A percentile compares a stretch with the other conserved stretches of the same genome.
Conservation (phyloP, 2,329 filamentous ascomycete genomes). For the Colletotrichum sublineola region DNA sequence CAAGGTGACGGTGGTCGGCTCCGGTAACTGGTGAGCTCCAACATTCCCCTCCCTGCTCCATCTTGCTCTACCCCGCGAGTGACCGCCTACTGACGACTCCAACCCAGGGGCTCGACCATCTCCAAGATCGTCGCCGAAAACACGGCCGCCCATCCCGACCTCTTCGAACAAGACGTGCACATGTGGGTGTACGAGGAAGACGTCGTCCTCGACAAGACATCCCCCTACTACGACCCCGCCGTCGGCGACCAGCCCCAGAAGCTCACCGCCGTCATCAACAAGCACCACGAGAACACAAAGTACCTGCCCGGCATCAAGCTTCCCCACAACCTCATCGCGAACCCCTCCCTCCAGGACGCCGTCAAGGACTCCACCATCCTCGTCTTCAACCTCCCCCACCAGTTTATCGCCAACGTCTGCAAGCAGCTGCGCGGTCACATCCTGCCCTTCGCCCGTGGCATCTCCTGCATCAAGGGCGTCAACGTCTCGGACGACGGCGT, state of each 20-base stretch:
- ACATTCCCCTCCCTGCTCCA: neutral
- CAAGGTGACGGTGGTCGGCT: slow-evolving; percentile 94
- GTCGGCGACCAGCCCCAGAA: slow-evolving; percentile 80
- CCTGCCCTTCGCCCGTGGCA: slow-evolving; percentile 89
- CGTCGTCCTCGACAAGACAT: slow-evolving; percentile 78
- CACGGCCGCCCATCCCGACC: slow-evolving; percentile 78
- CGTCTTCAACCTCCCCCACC: slow-evolving; percentile 96
- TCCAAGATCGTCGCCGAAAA: slow-evolving; percentile 98
- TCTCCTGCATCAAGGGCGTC: slow-evolving; percentile 98
- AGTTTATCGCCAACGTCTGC: slow-evolving; percentile 92
- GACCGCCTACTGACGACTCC: slow-evolving; percentile 13
- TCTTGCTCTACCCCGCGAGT: neutral
- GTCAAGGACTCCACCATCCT: slow-evolving; percentile 89
- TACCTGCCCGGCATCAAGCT: slow-evolving; percentile 92
- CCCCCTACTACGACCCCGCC: slow-evolving; percentile 77
- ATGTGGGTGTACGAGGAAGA: slow-evolving; percentile 99
- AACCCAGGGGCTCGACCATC: slow-evolving; percentile 89
- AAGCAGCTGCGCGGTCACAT: slow-evolving; percentile 88
- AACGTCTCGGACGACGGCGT: slow-evolving; percentile 90
- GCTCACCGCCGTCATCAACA: slow-evolving; percentile 92
- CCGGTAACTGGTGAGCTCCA: slow-evolving; percentile 86
- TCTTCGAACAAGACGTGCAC: slow-evolving; percentile 91
- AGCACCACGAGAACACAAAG: slow-evolving; percentile 94
- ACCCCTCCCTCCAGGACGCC: slow-evolving; percentile 83
- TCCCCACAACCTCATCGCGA: slow-evolving; percentile 86